Conservation (phyloP, 139 green algal species). For the Ostreobium quekettii region DNA sequence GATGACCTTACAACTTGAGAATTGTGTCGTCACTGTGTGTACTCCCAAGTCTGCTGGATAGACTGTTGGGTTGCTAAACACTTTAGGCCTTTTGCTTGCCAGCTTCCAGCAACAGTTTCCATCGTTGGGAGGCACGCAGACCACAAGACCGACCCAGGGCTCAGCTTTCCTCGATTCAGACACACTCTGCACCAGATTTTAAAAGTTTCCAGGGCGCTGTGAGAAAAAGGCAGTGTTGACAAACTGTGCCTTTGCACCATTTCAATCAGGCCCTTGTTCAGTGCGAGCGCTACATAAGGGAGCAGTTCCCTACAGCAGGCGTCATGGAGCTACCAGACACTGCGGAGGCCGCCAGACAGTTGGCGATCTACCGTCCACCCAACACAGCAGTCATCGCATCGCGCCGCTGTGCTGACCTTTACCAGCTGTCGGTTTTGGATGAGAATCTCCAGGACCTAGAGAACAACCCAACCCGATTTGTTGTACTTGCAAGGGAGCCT, state of each 20-base stretch:
- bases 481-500: neutral
- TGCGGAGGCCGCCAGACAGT: neutral
- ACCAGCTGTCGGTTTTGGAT: conserved; percentile 48
- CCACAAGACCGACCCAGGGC: neutral
- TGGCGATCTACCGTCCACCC: neutral
- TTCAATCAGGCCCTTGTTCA: conserved; percentile 10
- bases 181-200: too few species aligned
- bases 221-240: too few species aligned
- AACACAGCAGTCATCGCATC: conserved; percentile 39
- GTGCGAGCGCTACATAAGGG: conserved; percentile 3
- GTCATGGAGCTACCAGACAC: neutral
- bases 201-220: too few species aligned
- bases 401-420: conserved; percentile 46
- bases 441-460: conserved; percentile 35
- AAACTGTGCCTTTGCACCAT: neutral
- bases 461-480: conserved; percentile 11
- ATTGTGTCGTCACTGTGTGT: too few species aligned
- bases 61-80: too few species aligned
- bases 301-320: neutral
- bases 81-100: too few species aligned
- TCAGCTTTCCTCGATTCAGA: neutral
- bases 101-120: too few species aligned
- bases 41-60: too few species aligned
- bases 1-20: too few species aligned
- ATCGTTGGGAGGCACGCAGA: too few species aligned